Evolutionary conservation across 768 basidiomycete species (phyloP), one percentile per base, ranked within the genome.

Genomic region (Podaxis sp.): DNA sequence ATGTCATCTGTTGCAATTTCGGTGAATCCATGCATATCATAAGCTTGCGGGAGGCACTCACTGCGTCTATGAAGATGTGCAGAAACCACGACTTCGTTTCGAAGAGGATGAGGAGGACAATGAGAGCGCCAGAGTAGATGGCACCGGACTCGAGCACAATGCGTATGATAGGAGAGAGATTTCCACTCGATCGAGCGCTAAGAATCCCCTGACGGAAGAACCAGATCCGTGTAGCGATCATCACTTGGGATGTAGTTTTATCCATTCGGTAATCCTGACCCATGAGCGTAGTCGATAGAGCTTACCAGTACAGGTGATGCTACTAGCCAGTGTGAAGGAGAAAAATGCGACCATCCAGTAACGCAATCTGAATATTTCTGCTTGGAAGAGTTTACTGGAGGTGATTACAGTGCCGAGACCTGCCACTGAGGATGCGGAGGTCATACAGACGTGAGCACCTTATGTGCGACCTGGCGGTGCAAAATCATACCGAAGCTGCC

Each of bases 341-440:
- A 78, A 76, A 68, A 77, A 79, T 12, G 74, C 65, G 22, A 70
- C 54, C 49, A 76, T 74, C 76, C 77, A 77, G 22, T 69, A 62
- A 46, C 67, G 68, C 13, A 74, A 66, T 44, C 74, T 68, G 64
- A 79, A 76, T 33, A 75, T 71, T 38, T 70, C 67, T 24, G 68
- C 68, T 19, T 72, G 66, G 12, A 58, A 64, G 36, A 72, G 67
- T 9, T 55, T 56, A 13, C 67, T 69, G 42, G 73, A 73, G 22
- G 65, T 69, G 54, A 72, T 65, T 11, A 73, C 64, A 24, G 69
- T 69, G 7, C 71, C 74, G 52, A 73, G 67, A 3, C 55, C 55
- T 6, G 55, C 13, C 3, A 30, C 61, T 63, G 13, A 40, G 33
- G 12, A 11, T n/a, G 39, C 5, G 2, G 3, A 22, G 22, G 13